Evolutionary conservation across 2,329 filamentous ascomycete genomes (phyloP).

Genomic region (Mycosphaerella sp.): DNA sequence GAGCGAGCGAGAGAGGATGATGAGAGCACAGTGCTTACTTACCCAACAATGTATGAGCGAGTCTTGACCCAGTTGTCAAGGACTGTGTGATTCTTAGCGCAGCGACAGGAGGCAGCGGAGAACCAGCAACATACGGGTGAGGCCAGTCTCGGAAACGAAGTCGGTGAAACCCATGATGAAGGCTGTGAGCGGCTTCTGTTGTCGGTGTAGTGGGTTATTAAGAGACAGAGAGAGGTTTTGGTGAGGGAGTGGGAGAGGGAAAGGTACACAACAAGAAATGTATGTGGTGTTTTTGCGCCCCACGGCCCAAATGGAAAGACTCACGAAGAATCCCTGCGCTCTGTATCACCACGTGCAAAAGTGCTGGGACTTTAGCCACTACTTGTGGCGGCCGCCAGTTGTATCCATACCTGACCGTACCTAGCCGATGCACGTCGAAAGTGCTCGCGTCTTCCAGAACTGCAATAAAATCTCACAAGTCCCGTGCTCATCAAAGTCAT

Average conservation of each 20-base stretch:
- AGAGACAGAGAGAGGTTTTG: neutral
- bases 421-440: neutral
- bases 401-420: no score
- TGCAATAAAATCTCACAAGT: neutral
- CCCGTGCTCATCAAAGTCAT: neutral
- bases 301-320: no score
- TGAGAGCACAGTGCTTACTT: conserved; percentile 40
- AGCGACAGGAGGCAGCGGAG: conserved; percentile 9
- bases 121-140: conserved; percentile 47
- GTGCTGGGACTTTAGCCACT: neutral
- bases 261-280: neutral
- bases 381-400: neutral
- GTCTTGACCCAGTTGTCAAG: conserved; percentile 68
- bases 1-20: conserved; percentile 23
- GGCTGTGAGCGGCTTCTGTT: conserved; percentile 9
- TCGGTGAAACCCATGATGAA: conserved; percentile 63
- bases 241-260: neutral
- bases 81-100: conserved; percentile 39
- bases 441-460: neutral
- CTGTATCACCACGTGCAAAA: neutral
- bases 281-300: neutral
- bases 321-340: no score
- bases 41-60: conserved; percentile 78
- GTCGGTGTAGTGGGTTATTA: neutral
- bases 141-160: conserved; percentile 59